phyloP scores from a whole-genome alignment of 176 grass and related monocot species.

The Oryza officinalis region DNA sequence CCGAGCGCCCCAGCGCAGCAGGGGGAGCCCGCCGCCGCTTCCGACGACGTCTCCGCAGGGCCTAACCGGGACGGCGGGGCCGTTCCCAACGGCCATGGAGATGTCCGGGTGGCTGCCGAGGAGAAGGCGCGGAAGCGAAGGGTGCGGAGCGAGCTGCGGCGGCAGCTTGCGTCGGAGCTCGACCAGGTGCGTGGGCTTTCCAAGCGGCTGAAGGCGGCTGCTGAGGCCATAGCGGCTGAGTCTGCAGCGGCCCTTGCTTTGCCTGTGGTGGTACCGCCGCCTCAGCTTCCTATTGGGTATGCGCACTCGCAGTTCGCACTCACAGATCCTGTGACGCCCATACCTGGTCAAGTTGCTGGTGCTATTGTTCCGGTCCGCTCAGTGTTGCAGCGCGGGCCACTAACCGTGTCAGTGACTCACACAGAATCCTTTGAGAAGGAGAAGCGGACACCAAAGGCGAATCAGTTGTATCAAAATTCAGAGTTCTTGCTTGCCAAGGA shows the following conservation, averaged over 20 bases:
- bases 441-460: constrained; percentile 83
- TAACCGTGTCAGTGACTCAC: constrained; percentile 54
- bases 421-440: constrained; percentile 77
- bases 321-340: constrained; percentile 37
- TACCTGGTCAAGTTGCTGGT: constrained; percentile 14
- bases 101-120: background rate
- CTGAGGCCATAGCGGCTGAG: constrained; percentile 34
- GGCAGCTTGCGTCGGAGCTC: constrained; percentile 60
- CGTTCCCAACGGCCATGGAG: constrained; percentile 49
- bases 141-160: constrained; percentile 57
- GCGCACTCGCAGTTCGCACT: constrained; percentile 55
- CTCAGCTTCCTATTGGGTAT: constrained; percentile 37
- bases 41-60: constrained; percentile 43
- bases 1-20: background rate
- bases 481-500: constrained; percentile 93
- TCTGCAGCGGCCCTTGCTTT: constrained; percentile 3
- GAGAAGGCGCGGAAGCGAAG: constrained; percentile 51
- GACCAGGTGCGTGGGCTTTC: constrained; percentile 79
- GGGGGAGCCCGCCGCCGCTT: constrained; percentile 7
- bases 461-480: constrained; percentile 70
- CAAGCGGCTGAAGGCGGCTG: constrained; percentile 49
- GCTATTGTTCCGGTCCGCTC: constrained; percentile 16
- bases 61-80: constrained; percentile 25
- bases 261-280: background rate
- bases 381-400: constrained; percentile 19